These are phyloP conservation scores for Chlamydomonas incerta DNA, from an alignment of 139 green algal genomes.

Conservation along the genomic window DNA sequence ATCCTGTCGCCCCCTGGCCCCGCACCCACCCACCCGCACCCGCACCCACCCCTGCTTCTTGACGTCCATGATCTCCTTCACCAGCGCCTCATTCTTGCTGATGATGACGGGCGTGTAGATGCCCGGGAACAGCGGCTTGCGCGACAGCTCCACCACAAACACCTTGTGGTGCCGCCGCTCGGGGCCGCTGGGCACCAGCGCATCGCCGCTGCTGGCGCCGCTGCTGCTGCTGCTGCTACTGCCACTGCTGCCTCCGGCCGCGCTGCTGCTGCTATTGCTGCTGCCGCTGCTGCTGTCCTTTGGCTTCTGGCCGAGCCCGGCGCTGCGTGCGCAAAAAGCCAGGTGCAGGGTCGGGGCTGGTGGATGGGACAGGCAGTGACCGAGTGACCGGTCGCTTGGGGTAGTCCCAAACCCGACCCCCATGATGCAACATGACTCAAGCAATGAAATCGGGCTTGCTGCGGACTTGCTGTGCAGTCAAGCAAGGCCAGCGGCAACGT, in stretches of 20 bases:
- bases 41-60: conserved; percentile 68
- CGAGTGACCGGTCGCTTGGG: too few relatives aligned
- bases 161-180: conserved; percentile 57
- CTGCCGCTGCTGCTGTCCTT: background rate
- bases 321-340: background rate
- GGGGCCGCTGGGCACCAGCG: conserved; percentile 45
- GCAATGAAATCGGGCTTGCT: too few relatives aligned
- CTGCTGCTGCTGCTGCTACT: background rate
- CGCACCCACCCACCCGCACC: background rate
- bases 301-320: background rate
- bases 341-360: background rate
- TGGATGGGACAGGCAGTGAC: too few relatives aligned
- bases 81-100: conserved; percentile 78
- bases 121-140: conserved; percentile 88
- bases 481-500: too few relatives aligned
- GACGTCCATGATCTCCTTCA: conserved; percentile 86
- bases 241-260: background rate
- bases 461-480: too few relatives aligned
- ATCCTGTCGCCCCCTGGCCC: background rate
- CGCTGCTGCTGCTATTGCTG: background rate
- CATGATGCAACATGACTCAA: background rate
- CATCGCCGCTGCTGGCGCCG: conserved; percentile 2
- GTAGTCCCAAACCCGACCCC: too few relatives aligned
- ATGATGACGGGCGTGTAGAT: conserved; percentile 88
- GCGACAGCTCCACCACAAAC: conserved; percentile 75